Base-by-base conservation (phyloP, 1,284 basidiomycete species). In the Cystobasidiaceae sp. region DNA sequence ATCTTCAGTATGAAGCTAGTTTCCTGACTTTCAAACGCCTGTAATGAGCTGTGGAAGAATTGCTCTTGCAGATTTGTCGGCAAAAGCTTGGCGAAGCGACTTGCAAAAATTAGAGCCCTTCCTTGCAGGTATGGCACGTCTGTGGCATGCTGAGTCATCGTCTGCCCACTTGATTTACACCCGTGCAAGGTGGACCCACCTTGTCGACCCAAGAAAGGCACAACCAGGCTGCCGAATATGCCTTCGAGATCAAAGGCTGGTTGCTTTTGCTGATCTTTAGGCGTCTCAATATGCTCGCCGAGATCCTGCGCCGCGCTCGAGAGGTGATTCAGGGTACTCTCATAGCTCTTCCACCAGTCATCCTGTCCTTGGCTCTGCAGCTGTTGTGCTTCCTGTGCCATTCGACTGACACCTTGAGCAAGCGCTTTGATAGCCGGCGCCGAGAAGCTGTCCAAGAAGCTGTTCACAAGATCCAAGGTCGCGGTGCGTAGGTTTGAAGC, bases 91-190 rank as follows among this genome's bases (percentile, higher is more conserved):
- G 90, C 84, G 73, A 86, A 97, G 75, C 93, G 88, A 72, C 90
- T 92, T 0, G 92, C 91, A 73, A 97, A 94, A 41, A 97, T 90
- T 69, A 97, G 96, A 1, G 86, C 89, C 62, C 94, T 83, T 8
- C 94, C 96, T 77, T 96, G 93, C 50, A 98, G 78, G 82, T 97
- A 97, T 0, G 91, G 89, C 57, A 82, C 83, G 15, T 89, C 91
- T 90, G 37, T 7, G 39, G 17, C 27, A 6, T 19, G n/a, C n/a
- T n/a, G 44, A 19, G 25, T 23, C 48, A 8, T 48, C 44, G 8
- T 25, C 19, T 8, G 19, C 48, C 27, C 2, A 28, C 4, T n/a
- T 25, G 37, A 43, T 45, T 34, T 15, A 19, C 9, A 1, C 19
- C 30, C 49, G 34, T 62, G 41, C 28, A 32, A 7, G 55, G 28